phyloP scores from a whole-genome alignment of 306 rosid genomes.

The Urtica urens region DNA sequence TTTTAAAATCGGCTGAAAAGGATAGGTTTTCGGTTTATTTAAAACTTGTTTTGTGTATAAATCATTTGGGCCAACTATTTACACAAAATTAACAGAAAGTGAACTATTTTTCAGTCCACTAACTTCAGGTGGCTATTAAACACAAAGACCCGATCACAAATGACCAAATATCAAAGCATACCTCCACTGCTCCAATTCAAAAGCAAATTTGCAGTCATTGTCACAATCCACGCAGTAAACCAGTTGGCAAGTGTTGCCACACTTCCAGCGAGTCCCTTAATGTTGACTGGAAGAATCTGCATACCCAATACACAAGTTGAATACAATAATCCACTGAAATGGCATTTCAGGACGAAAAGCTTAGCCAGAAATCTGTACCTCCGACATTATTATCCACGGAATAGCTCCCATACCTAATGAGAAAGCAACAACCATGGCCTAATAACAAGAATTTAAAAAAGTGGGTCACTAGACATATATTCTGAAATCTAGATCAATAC shows the following conservation, averaged over 20 bases:
- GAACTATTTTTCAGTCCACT: no score
- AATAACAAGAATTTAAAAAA: constrained; percentile 5
- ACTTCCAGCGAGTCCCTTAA: constrained; percentile 93
- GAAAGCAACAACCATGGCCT: constrained; percentile 79
- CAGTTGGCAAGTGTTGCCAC: constrained; percentile 90
- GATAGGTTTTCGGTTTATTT: no score
- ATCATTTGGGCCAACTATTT: no score
- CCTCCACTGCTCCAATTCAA: constrained; percentile 86
- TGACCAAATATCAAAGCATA: constrained; percentile 24
- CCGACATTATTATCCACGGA: constrained; percentile 99
- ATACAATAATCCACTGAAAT: not conserved
- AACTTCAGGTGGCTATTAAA: no score
- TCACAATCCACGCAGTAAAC: constrained; percentile 58
- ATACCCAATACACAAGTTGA: no score
- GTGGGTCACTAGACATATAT: constrained; percentile 1
- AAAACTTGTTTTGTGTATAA: no score
- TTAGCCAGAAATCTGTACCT: constrained; percentile 37
- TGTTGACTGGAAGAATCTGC: constrained; percentile 87
- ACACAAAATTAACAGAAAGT: no score
- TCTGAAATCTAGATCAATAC: constrained; percentile 10
- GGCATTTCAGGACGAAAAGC: not conserved
- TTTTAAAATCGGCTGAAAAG: no score
- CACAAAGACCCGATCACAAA: no score
- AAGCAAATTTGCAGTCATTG: constrained; percentile 81
- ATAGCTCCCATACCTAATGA: constrained; percentile 92